Conservation (phyloP, 345 rosid genomes). For the Arabidopsis suecica region DNA sequence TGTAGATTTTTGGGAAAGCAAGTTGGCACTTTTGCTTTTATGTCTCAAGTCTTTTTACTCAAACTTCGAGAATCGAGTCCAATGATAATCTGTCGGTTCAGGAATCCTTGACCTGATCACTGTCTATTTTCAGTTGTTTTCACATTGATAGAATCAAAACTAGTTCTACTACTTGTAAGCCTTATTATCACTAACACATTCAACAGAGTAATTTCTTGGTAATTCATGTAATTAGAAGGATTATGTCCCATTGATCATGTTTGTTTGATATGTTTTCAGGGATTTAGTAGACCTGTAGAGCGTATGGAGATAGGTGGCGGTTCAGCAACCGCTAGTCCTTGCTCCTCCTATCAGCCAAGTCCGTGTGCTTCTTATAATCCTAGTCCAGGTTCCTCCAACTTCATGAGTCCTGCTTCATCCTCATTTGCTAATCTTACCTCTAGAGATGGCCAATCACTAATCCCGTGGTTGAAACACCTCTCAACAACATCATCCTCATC, state of each 20-base stretch:
- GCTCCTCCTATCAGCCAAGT: conserved; percentile 85
- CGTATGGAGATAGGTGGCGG: conserved; percentile 72
- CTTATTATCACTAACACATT: neutral
- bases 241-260: neutral
- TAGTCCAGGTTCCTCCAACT: conserved; percentile 83
- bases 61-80: conserved; percentile 34
- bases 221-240: neutral
- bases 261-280: conserved; percentile 54
- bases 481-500: conserved; percentile 82
- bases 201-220: too few relatives aligned
- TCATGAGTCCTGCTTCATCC: conserved; percentile 87
- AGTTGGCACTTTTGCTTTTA: conserved; percentile 41
- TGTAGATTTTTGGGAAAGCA: conserved; percentile 37
- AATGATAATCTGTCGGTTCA: conserved; percentile 44
- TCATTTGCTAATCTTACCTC: conserved; percentile 62
- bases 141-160: neutral
- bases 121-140: conserved; percentile 11
- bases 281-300: conserved; percentile 87
- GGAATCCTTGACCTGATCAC: conserved; percentile 22
- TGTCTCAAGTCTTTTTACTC: conserved; percentile 31
- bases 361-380: conserved; percentile 81
- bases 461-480: conserved; percentile 95
- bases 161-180: neutral
- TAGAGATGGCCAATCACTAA: conserved; percentile 74
- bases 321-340: conserved; percentile 79